phyloP scores from a whole-genome alignment of 2,329 filamentous ascomycete genomes.

The Coniella vitis region DNA sequence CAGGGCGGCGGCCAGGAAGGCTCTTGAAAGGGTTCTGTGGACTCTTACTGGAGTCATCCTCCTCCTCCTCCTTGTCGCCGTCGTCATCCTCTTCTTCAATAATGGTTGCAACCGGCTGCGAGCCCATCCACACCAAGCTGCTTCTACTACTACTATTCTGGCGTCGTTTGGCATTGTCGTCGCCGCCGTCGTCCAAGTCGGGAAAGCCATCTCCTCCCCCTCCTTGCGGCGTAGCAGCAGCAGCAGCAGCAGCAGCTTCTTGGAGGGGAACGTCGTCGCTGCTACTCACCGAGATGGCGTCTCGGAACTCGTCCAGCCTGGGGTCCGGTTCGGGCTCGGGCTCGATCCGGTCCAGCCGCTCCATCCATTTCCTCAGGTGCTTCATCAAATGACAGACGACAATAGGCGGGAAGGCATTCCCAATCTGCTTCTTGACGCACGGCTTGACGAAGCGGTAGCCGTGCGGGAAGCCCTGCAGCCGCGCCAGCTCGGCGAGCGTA shows the following conservation, averaged over 20 bases:
- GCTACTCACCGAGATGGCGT: neutral
- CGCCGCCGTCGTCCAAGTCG: neutral
- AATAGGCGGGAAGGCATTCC: conserved; percentile 68
- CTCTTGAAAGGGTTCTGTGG: neutral
- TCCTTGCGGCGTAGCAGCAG: no score
- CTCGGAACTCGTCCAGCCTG: neutral
- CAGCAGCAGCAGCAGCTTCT: no score
- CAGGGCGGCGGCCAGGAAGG: neutral
- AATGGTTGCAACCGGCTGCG: neutral
- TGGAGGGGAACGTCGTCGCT: no score
- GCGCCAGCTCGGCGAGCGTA: conserved; percentile 61
- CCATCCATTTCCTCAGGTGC: conserved; percentile 41
- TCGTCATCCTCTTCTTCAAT: conserved; percentile 1
- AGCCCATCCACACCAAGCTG: neutral
- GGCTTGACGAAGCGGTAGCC: conserved; percentile 49
- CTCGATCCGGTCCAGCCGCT: conserved; percentile 34
- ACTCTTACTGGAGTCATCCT: no score
- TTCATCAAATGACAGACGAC: conserved; percentile 43
- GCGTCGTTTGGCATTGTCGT: neutral
- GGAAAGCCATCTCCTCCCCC: no score
- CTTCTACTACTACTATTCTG: neutral
- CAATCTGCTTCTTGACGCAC: conserved; percentile 57
- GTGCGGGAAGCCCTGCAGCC: conserved; percentile 62
- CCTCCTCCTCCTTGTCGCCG: neutral
- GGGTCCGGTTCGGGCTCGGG: neutral